Base-by-base conservation (phyloP, 768 basidiomycete species). In the Daedaleopsis sinensis region DNA sequence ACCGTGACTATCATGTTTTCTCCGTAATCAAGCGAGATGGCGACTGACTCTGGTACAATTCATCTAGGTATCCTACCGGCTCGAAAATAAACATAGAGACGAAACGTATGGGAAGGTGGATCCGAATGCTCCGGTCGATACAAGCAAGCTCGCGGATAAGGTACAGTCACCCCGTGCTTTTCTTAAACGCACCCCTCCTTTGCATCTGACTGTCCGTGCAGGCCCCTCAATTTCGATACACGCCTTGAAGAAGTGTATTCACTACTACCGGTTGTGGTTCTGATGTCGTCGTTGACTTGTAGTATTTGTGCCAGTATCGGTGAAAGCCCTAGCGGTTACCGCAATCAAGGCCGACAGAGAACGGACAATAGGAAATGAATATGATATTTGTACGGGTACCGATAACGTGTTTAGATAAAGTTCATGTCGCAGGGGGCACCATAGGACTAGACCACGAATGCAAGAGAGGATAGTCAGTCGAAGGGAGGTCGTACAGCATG, bases 111-210 rank as follows among this genome's bases (percentile, higher is more conserved):
- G 69, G 19, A 57, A 61, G 23, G 55, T 57, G 18, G 62, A 65
- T 27, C 63, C 52, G 3, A 58, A 68, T 11, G 69, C 69, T 4
- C 58, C 64, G 18, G 69, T 70, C 7, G 69, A 70, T 37, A 67
- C 66, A 7, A 50, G 65, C 16, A 65, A 68, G 58, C 64, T 70
- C 23, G 69, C 69, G 36, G 69, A 70, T 55, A 59, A 66, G 64
- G 69, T 70, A 55, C 8, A 60, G 32, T 13, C n/a, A 24, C n/a
- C 39, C 39, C 8, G 13, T 11, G 21, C 16, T 44, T 10, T 11
- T 21, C 16, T 15, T 3, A 18, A 19, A 39, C 23, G 27, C 21
- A 38, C 19, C 10, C 38, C 21, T 38, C 27, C 27, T 7, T 32
- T 32, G 27, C 27, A 32, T 32, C 27, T 32, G 27, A 32, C 27